Evolutionary conservation across 305 asterid genomes (phyloP).

Genomic region (Fraxinus dipetala): DNA sequence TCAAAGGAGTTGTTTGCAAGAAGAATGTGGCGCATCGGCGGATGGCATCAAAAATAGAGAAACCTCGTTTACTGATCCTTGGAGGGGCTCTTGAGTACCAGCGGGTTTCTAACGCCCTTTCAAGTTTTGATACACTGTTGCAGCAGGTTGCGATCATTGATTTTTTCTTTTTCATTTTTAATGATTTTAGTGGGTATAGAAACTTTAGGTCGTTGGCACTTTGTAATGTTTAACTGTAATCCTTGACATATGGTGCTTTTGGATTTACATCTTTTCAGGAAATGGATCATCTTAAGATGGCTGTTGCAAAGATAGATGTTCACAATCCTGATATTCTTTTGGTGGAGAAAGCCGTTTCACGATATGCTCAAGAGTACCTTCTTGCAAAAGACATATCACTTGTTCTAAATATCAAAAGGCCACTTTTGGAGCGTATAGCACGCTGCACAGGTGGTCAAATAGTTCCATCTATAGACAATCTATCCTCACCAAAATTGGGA

Average conservation of each 20-base stretch:
- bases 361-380: conserved; percentile 94
- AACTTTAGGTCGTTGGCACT: conserved; percentile 8
- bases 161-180: not conserved
- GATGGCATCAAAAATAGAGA: conserved; percentile 87
- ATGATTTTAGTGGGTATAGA: not conserved
- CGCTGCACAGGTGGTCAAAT: conserved; percentile 93
- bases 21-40: conserved; percentile 94
- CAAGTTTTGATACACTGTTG: conserved; percentile 90
- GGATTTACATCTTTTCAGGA: conserved; percentile 50
- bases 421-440: conserved; percentile 89
- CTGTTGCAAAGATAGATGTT: conserved; percentile 86
- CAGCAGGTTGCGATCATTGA: conserved; percentile 67
- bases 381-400: conserved; percentile 86
- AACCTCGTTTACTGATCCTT: conserved; percentile 80
- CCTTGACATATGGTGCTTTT: conserved; percentile 24
- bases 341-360: conserved; percentile 98
- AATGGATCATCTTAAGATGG: conserved; percentile 99
- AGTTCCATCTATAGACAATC: conserved; percentile 83
- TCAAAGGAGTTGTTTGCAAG: conserved; percentile 92
- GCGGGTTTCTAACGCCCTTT: conserved; percentile 82
- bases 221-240: not conserved
- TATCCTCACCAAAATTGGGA: conserved; percentile 75
- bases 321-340: conserved; percentile 85
- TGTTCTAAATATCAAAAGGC: conserved; percentile 79
- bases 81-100: conserved; percentile 98